Evolutionary conservation across 192 early-diverging fungal species (phyloP).

Genomic region (Backusella tarrabulga): DNA sequence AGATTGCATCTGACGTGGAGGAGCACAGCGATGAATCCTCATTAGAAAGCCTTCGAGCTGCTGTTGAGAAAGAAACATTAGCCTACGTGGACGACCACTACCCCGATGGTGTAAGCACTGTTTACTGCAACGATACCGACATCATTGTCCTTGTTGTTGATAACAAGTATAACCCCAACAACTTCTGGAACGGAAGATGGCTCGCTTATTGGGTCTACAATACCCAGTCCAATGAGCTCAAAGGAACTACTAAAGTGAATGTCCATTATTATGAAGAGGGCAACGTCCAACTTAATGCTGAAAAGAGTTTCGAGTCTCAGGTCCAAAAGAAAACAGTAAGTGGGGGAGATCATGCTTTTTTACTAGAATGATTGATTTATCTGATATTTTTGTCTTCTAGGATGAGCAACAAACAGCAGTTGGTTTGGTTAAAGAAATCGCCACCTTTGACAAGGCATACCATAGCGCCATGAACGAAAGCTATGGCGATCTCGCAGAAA

Average conservation of each 20-base stretch:
- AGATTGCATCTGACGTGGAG: slow-evolving; percentile 53
- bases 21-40: slow-evolving; percentile 29
- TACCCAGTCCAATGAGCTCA: slow-evolving; percentile 55
- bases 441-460: slow-evolving; percentile 73
- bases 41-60: slow-evolving; percentile 39
- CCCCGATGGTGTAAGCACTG: slow-evolving; percentile 67
- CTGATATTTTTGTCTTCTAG: neutral
- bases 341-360: too few species aligned
- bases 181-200: slow-evolving; percentile 98
- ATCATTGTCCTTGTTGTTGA: slow-evolving; percentile 71
- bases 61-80: slow-evolving; percentile 61
- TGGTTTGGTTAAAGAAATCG: slow-evolving; percentile 65
- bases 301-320: slow-evolving; percentile 62
- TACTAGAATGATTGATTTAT: neutral
- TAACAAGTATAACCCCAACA: slow-evolving; percentile 91
- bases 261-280: slow-evolving; percentile 99
- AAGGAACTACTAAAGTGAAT: slow-evolving; percentile 70
- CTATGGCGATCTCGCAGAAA: slow-evolving; percentile 77
- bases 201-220: slow-evolving; percentile 78
- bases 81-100: slow-evolving; percentile 79
- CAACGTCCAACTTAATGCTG: slow-evolving; percentile 91
- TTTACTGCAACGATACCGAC: slow-evolving; percentile 56
- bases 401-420: slow-evolving; percentile 38
- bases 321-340: slow-evolving; percentile 14
- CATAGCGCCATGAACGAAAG: slow-evolving; percentile 84